Percentiles rank a stretch among this genome's conserved stretches.
Evolutionary conservation across 139 green algal species (phyloP).

Genomic region (Haematococcus sp.): DNA sequence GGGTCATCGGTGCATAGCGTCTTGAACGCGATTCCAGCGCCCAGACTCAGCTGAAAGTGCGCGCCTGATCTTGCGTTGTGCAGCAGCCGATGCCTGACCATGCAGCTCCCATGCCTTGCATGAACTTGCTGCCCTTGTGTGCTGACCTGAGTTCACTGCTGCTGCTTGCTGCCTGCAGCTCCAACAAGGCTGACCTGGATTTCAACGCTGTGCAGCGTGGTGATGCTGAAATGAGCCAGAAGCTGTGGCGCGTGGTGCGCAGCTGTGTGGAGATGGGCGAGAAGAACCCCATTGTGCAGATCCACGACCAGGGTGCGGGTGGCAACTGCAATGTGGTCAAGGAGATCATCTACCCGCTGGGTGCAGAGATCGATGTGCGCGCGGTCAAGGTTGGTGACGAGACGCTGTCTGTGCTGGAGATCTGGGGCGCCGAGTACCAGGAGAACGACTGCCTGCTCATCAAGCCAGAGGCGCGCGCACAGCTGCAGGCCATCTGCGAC

Average conservation of each 20-base stretch:
- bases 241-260: conserved; percentile 97
- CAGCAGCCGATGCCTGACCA: too few relatives aligned
- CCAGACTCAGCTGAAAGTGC: too few relatives aligned
- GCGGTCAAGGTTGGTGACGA: conserved; percentile 87
- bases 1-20: not conserved
- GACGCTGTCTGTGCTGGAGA: conserved; percentile 98
- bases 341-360: conserved; percentile 99
- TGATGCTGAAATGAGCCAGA: conserved; percentile 96
- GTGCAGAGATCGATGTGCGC: conserved; percentile 92
- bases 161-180: conserved; percentile 72
- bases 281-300: conserved; percentile 93
- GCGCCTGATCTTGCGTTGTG: too few relatives aligned
- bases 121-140: not conserved
- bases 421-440: conserved; percentile 99
- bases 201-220: conserved; percentile 99
- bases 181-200: conserved; percentile 90
- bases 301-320: conserved; percentile 92
- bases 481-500: conserved; percentile 85
- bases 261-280: conserved; percentile 94
- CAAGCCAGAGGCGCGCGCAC: conserved; percentile 59
- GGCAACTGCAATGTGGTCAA: conserved; percentile 99
- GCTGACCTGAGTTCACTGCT: conserved; percentile 3
- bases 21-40: not conserved
- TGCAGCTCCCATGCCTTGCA: not conserved
- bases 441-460: conserved; percentile 97